These are phyloP conservation scores for Paraphaeosphaeria sporulosa DNA, from an alignment of 2,329 filamentous ascomycete genomes.

Conservation along the genomic window DNA sequence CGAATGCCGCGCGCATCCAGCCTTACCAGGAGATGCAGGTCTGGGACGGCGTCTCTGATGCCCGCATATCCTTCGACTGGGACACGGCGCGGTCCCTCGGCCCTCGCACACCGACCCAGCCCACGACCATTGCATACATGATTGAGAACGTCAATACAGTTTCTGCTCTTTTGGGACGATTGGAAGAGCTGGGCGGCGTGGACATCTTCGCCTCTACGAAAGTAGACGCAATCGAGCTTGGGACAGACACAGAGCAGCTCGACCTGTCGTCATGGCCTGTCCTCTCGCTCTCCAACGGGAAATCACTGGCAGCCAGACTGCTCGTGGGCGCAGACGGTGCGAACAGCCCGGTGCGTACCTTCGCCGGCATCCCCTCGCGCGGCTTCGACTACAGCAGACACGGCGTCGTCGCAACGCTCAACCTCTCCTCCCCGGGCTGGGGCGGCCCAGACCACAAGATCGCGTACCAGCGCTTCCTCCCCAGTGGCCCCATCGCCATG, in stretches of 20 bases:
- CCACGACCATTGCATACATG: conserved; percentile 87
- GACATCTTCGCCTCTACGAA: conserved; percentile 78
- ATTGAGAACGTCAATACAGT: conserved; percentile 92
- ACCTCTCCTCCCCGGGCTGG: conserved; percentile 65
- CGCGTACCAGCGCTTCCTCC: conserved; percentile 94
- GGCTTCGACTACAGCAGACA: conserved; percentile 95
- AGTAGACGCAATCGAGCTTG: conserved; percentile 81
- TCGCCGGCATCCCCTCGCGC: conserved; percentile 82
- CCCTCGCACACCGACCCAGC: conserved; percentile 51
- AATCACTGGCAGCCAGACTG: conserved; percentile 77
- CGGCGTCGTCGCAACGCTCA: conserved; percentile 88
- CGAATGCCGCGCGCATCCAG: conserved; percentile 78
- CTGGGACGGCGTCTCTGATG: conserved; percentile 92
- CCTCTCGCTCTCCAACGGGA: conserved; percentile 73
- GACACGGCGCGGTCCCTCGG: conserved; percentile 51
- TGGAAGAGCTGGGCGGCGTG: conserved; percentile 72
- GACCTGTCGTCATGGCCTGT: conserved; percentile 90
- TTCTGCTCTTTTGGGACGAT: conserved; percentile 74
- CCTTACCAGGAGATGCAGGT: conserved; percentile 96
- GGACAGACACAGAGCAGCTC: conserved; percentile 68
- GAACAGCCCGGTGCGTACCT: conserved; percentile 90
- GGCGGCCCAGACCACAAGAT: conserved; percentile 63
- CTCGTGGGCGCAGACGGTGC: conserved; percentile 93
- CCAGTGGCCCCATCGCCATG: conserved; percentile 89
- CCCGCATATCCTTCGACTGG: conserved; percentile 90